Evolutionary conservation across 2,329 filamentous ascomycete species (phyloP).

Genomic region (Colletotrichum cuscutae): DNA sequence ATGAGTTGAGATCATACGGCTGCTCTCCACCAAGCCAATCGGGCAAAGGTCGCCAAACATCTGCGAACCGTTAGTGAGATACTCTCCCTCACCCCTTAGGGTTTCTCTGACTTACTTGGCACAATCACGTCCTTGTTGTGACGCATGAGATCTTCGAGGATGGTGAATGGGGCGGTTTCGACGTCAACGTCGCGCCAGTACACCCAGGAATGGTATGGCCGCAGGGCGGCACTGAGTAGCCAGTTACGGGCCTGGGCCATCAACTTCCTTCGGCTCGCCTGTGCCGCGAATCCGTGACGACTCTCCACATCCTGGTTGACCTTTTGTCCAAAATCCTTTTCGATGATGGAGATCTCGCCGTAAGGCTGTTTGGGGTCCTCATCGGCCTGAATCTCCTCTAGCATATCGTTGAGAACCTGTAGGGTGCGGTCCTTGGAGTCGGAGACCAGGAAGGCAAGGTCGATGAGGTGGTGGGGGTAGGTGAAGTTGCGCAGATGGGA

Average conservation of each 20-base stretch:
- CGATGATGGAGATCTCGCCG: slow-evolving; percentile 96
- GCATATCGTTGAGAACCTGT: slow-evolving; percentile 75
- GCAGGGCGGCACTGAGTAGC: slow-evolving; percentile 90
- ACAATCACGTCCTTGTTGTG: slow-evolving; percentile 99
- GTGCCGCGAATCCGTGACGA: slow-evolving; percentile 95
- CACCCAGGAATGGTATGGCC: slow-evolving; percentile 98
- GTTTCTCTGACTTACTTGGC: slow-evolving; percentile 76
- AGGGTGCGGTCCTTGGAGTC: slow-evolving; percentile 96
- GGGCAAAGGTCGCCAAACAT: slow-evolving; percentile 98
- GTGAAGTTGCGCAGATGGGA: slow-evolving; percentile 96
- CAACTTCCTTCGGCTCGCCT: slow-evolving; percentile 91
- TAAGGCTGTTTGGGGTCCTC: slow-evolving; percentile 84
- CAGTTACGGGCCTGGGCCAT: slow-evolving; percentile 99
- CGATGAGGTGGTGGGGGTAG: slow-evolving; percentile 95
- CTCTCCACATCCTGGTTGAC: slow-evolving; percentile 98
- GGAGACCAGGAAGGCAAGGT: slow-evolving; percentile 95
- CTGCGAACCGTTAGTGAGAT: slow-evolving; percentile 55
- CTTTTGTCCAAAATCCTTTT: slow-evolving; percentile 98
- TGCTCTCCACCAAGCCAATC: slow-evolving; percentile 99
- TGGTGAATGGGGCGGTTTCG: slow-evolving; percentile 95
- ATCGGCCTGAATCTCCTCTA: slow-evolving; percentile 83
- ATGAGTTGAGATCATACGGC: slow-evolving; percentile 97
- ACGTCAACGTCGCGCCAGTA: slow-evolving; percentile 99
- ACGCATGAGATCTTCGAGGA: slow-evolving; percentile 96
- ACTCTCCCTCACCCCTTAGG: not conserved